Evolutionary conservation across 108 stramenopile species (phyloP), one percentile per base, ranked within the genome.

Genomic region (Nitzschia putrida): DNA sequence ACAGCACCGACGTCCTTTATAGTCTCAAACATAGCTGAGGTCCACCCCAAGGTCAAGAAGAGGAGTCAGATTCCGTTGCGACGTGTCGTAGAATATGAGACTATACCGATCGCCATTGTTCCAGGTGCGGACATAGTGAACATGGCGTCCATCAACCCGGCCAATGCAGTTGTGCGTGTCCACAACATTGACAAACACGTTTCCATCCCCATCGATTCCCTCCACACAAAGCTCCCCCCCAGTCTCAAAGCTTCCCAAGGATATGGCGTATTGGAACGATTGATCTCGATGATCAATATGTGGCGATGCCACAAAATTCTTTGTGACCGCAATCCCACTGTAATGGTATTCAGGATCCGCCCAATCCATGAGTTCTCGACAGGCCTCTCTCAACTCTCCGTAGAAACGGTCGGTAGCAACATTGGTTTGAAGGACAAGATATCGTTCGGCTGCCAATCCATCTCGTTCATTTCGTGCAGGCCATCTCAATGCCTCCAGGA

Each of bases 291-390:
- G 77, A 39, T 88, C 87, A 51, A 88, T 85, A 41, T 88, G 87
- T 16, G 87, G 84, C 12, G 80, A 81, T 12, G 82, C 84, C 8
- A 78, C 78, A 59, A 88, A 88, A 52, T 85, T 85, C 59, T 82
- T 78, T 0, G 87, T 88, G 8, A 88, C 83, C 4, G 87, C 87
- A 74, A 74, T 68, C 16, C 73, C 73, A 68, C 57, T 68, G 66
- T 74, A 74, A 29, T 41, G 60, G 40, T 74, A 74, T 13, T 56
- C 22, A 3, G 72, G 52, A 54, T 72, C 72, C 0, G 34, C 72
- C 64, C 52, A 54, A 40, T 68, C 66, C 73, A 74, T 74, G 0
- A 74, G 57, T 47, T 68, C 67, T 11, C 42, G 66, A 68, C 73
- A 74, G 11, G 67, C 67, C 0, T 60, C 29, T 18, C 73, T 52